Conservation (phyloP, 352 stramenopile species). For the Globisporangium ultimum region DNA sequence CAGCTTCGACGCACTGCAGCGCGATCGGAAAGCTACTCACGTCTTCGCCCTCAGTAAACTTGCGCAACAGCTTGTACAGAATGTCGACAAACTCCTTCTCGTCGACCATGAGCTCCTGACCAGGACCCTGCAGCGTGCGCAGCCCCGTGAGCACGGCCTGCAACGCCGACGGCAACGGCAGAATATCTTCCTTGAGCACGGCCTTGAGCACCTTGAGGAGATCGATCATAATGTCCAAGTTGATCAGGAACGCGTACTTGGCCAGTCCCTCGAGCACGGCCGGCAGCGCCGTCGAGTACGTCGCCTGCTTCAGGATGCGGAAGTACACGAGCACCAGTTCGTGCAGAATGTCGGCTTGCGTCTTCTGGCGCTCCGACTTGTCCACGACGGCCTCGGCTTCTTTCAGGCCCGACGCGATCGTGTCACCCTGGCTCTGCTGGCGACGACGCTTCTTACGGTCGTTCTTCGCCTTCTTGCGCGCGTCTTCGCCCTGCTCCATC, state of each 20-base stretch:
- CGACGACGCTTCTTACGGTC: conserved; percentile 84
- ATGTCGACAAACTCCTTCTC: conserved; percentile 96
- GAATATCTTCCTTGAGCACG: conserved; percentile 78
- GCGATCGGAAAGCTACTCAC: conserved; percentile 63
- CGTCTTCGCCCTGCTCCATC: conserved; percentile 80
- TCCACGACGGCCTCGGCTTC: conserved; percentile 94
- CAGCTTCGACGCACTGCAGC: conserved; percentile 89
- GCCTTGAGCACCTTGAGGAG: conserved; percentile 94
- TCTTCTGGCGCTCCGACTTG: conserved; percentile 90
- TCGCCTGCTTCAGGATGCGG: conserved; percentile 92
- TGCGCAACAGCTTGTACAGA: conserved; percentile 88
- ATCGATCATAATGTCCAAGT: conserved; percentile 97
- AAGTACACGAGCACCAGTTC: conserved; percentile 96
- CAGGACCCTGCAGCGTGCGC: conserved; percentile 91
- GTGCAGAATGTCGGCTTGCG: conserved; percentile 94
- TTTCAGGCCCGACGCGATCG: conserved; percentile 91
- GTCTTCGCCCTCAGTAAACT: conserved; percentile 64
- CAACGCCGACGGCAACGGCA: conserved; percentile 63
- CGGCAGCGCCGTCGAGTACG: conserved; percentile 87
- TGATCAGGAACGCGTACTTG: conserved; percentile 97
- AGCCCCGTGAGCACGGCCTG: conserved; percentile 92
- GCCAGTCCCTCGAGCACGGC: conserved; percentile 91
- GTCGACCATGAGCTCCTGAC: conserved; percentile 95
- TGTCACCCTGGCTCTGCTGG: conserved; percentile 68
- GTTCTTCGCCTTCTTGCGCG: conserved; percentile 76